These are phyloP conservation scores for Kwoniella sp. DNA, from an alignment of 768 basidiomycete species.

Conservation along the genomic window DNA sequence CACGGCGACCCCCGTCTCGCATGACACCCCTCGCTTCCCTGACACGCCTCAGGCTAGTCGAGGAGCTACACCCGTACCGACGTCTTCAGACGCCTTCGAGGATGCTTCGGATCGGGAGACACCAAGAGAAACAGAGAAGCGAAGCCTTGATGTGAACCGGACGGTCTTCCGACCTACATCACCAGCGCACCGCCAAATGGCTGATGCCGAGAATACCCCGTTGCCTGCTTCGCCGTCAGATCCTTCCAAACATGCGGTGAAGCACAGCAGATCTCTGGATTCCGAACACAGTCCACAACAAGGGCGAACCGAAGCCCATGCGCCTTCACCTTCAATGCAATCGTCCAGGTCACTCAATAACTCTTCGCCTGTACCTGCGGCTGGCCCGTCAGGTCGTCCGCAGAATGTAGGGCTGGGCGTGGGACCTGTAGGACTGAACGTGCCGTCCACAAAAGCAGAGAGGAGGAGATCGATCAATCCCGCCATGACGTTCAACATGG, in stretches of 20 bases:
- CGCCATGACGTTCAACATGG: constrained; percentile 52
- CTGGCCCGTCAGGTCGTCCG: background rate
- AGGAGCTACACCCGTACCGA: constrained; percentile 8
- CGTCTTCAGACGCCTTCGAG: constrained; percentile 10
- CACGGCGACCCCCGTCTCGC: constrained; percentile 22
- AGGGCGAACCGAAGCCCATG: background rate
- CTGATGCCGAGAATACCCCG: constrained; percentile 11
- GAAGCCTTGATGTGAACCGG: constrained; percentile 21
- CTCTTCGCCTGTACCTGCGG: constrained; percentile 14
- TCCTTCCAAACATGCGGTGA: too few species aligned
- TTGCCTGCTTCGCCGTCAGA: constrained; percentile 21
- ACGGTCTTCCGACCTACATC: constrained; percentile 19
- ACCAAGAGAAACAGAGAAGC: constrained; percentile 2
- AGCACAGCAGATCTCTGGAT: constrained; percentile 11
- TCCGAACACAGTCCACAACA: constrained; percentile 11
- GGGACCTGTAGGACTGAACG: constrained; percentile 42
- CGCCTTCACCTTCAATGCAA: constrained; percentile 16
- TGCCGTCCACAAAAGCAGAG: constrained; percentile 52
- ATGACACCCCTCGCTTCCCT: constrained; percentile 21
- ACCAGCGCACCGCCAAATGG: constrained; percentile 10
- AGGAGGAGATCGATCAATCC: constrained; percentile 61
- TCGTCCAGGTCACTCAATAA: constrained; percentile 5
- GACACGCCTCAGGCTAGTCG: constrained; percentile 9
- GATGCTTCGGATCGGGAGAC: constrained; percentile 14
- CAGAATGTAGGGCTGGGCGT: constrained; percentile 44